Percentiles rank a stretch among this genome's conserved stretches.
Evolutionary conservation across 2,329 filamentous ascomycete genomes (phyloP).

Genomic region (Scedosporium minutisporum): DNA sequence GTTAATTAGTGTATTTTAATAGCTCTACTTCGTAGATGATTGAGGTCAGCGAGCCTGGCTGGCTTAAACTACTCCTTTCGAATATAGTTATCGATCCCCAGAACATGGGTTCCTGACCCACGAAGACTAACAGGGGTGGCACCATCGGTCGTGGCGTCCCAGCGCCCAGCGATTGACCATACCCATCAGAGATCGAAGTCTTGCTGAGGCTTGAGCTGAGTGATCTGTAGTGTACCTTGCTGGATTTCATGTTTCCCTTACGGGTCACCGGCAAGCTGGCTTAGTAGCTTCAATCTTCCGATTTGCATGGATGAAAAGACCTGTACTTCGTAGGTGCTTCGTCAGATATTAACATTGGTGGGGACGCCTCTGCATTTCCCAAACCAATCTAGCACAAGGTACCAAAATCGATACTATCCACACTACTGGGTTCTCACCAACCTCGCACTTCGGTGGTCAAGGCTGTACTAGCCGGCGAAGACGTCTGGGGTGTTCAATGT

Average conservation of each 20-base stretch:
- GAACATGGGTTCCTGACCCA: not conserved
- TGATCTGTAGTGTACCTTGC: no score
- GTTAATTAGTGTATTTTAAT: no score
- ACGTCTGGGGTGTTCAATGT: not conserved
- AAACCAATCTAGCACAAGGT: not conserved
- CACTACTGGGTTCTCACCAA: not conserved
- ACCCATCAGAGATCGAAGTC: not conserved
- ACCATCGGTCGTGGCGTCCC: not conserved
- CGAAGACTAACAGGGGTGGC: not conserved
- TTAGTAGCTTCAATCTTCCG: no score
- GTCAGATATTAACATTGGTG: no score
- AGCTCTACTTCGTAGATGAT: no score
- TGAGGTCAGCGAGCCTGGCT: not conserved
- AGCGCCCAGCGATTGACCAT: not conserved
- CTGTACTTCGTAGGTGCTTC: no score
- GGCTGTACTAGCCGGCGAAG: not conserved
- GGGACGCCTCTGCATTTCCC: not conserved
- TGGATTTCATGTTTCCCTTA: no score
- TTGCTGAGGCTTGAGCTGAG: no score
- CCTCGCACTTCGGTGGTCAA: not conserved
- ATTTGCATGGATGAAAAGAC: no score
- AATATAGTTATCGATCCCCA: not conserved
- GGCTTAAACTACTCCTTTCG: not conserved
- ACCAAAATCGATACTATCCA: no score
- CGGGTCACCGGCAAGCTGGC: no score